Evolutionary conservation across 208 protist species (phyloP).

Genomic region (Willaertia magna): DNA sequence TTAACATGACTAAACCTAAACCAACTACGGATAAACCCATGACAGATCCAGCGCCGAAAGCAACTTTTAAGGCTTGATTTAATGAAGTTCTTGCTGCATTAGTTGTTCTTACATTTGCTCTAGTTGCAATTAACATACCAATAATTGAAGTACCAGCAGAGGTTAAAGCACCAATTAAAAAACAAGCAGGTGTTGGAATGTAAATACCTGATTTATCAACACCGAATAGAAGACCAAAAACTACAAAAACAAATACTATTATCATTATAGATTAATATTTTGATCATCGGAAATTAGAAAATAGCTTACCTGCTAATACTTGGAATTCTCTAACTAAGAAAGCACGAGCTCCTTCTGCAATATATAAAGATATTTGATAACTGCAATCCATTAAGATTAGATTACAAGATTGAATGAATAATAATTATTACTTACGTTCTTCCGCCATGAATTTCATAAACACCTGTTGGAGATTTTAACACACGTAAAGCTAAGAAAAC

Average conservation of each 20-base stretch:
- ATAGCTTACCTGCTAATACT: too few relatives aligned
- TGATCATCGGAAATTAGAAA: too few relatives aligned
- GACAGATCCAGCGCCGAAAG: not conserved
- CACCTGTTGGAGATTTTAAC: not conserved
- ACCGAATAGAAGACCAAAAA: not conserved
- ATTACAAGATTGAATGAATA: too few relatives aligned
- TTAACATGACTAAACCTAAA: not conserved
- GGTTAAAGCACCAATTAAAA: not conserved
- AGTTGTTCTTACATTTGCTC: not conserved
- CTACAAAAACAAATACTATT: not conserved
- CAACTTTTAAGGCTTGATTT: not conserved
- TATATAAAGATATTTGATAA: not conserved
- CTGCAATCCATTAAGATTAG: too few relatives aligned
- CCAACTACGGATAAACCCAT: conserved; percentile 18
- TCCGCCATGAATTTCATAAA: not conserved
- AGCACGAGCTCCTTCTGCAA: not conserved
- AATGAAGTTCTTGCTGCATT: not conserved
- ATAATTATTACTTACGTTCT: too few relatives aligned
- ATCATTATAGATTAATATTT: too few relatives aligned
- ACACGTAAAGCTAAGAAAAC: not conserved
- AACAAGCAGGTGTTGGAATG: not conserved
- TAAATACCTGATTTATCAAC: not conserved
- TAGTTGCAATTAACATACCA: not conserved
- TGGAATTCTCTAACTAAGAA: not conserved
- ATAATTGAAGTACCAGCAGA: not conserved